Base-by-base conservation (phyloP, 2,329 filamentous ascomycete genomes). In the Paecilomyces fulvus region DNA sequence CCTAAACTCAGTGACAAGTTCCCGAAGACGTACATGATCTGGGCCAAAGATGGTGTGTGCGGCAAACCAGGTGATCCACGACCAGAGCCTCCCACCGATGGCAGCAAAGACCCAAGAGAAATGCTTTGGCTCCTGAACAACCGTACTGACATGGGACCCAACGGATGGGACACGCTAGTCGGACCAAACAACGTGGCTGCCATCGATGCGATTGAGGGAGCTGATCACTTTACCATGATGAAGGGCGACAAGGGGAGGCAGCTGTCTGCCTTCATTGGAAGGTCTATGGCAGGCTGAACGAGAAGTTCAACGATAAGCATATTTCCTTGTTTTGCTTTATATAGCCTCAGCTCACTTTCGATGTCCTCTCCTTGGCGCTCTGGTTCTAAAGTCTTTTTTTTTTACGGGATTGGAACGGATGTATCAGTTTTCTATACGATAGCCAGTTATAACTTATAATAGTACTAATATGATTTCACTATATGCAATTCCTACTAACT, bases 111-210 rank as follows among this genome's bases (percentile, higher is more conserved):
- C 55, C 74, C 76, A 1, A 70, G 74, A 50, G 76, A 75, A 58
- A 78, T 80, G 77, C 70, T 73, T 52, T 80, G 76, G 73, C 61
- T 80, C 54, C 64, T 78, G 51, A 75, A 79, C 57, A 74, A 77
- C 60, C 70, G 77, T 46, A 75, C 68, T 11, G 75, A 80, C 52
- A 74, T 79, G 55, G 75, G 76, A 2, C 70, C 74, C 1, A 77
- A 77, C 59, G 74, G 75, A 23, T 80, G 77, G 77, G 73, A 77
- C 56, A 70, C 69, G 6, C 66, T 80, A 28, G 69, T 80, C 30
- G 71, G 70, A 3, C 57, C 65, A 3, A 64, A 72, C 51, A 71
- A 75, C 53, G 61, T 72, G 1, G 67, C 67, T 8, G 60, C 64
- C 0, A 71, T 72, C 37, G 67, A 67, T 2, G 55, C 69, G 12